Base-by-base conservation (phyloP, 129 eudicot genomes). In the Scalesia atractyloides region DNA sequence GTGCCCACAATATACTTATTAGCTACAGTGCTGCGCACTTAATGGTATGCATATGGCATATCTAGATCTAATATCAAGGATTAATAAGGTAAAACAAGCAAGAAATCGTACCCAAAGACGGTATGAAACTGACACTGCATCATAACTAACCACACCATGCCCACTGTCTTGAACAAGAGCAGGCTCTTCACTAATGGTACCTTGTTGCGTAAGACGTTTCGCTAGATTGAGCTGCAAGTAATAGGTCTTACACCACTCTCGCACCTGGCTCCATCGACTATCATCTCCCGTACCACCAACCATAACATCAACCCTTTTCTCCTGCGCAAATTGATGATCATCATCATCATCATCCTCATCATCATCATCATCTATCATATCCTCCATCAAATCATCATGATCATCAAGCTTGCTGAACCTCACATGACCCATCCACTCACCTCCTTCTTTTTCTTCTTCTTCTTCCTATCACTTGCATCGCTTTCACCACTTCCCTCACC, bases 171-270 rank as follows among this genome's bases (percentile, higher is more conserved):
- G 83, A 69, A 53, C 61, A 78, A 75, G 79, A 37, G 58, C 36
- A 76, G 86, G 80, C 71, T 79, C 89, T 44, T 80, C 71, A 41
- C 72, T 82, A 16, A 84, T 57, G 2, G 75, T 69, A 13, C 88
- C 85, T 64, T 82, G 87, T 46, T 75, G 61, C 4, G 77, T 61
- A 49, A 90, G 78, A 37, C 94, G 72, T 68, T 81, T 87, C 2
- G 97, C 92, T 9, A 90, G 77, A 58, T 61, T 79, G 2, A 87
- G 76, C 84, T 90, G 94, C 89, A 87, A 66, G 30, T 83, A 80
- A 73, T 83, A 90, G 33, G 86, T 78, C 77, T 87, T 90, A 47
- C 78, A 75, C 62, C 74, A 58, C 66, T 64, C 81, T 56, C 77
- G 74, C 17, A 79, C 79, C 79, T 58, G 36, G 72, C 79, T 69